Percentiles rank a stretch among this genome's conserved stretches.
phyloP scores from a whole-genome alignment of 2,329 filamentous ascomycete species.

The Microascus cirrosus region DNA sequence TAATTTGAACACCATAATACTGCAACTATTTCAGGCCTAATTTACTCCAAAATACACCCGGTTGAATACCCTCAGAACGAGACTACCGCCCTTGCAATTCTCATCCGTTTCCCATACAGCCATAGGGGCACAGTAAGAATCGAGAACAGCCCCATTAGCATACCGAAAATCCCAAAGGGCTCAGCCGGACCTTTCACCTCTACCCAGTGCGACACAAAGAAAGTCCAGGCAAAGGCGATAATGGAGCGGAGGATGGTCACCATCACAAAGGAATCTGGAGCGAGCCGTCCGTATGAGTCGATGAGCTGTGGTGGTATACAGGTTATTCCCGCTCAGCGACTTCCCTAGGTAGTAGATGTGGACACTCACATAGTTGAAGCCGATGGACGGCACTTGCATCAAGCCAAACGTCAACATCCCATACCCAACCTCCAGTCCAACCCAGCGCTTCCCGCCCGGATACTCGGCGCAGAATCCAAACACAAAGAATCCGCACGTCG shows the following conservation, averaged over 20 bases:
- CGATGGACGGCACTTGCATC: slow-evolving; percentile 25
- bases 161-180: slow-evolving; percentile 40
- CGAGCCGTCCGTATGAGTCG: slow-evolving; percentile 33
- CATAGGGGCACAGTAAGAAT: slow-evolving; percentile 22
- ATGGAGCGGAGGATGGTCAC: slow-evolving; percentile 35
- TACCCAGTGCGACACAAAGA: slow-evolving; percentile 39
- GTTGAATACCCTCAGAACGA: background rate
- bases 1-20: no score
- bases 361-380: slow-evolving; percentile 25
- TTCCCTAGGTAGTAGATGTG: no score
- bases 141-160: slow-evolving; percentile 37
- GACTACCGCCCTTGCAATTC: slow-evolving; percentile 18
- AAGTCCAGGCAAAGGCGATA: slow-evolving; percentile 42
- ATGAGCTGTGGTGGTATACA: slow-evolving; percentile 25
- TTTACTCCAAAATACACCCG: no score
- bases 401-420: slow-evolving; percentile 25
- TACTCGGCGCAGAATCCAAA: slow-evolving; percentile 25
- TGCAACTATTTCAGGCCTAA: no score
- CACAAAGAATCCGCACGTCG: slow-evolving; percentile 19
- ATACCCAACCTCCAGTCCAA: slow-evolving; percentile 20
- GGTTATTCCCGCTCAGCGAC: background rate
- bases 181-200: slow-evolving; percentile 26
- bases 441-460: slow-evolving; percentile 17
- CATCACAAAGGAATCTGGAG: slow-evolving; percentile 41
- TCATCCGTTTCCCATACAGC: slow-evolving; percentile 22